Base-by-base conservation (phyloP, 2,329 filamentous ascomycete genomes). In the Neofusicoccum umdonicola region DNA sequence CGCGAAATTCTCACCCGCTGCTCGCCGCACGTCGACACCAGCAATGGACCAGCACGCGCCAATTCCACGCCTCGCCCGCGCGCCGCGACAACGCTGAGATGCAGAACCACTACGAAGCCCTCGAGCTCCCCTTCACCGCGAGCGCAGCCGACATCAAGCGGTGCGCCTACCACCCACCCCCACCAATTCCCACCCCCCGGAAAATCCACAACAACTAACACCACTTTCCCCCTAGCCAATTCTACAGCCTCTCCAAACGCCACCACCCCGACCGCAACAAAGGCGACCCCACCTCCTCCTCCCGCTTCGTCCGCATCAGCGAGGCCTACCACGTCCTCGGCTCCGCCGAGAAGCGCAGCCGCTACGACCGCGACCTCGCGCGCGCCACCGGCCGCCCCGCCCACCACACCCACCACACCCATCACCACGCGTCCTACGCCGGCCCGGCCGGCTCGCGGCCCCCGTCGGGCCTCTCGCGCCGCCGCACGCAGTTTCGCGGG, bases 231-330 rank as follows among this genome's bases (percentile, higher is more conserved):
- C 68, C 56, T 56, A 82, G 80, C 70, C 80, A 87, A 75, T 99
- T 97, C 85, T 98, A 97, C 84, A 79, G 85, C 67, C 90, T 98
- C 76, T 97, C 93, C 73, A 96, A 97, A 79, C 81, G 85, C 62
- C 90, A 97, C 84, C 95, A 99, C 78, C 95, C 95, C 0, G 95
- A 99, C 83, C 88, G 88, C 75, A 96, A 98, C 82, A 91, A 85
- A 66, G 74, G 85, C 70, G 90, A 97, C 78, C 90, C 91, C 4
- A 75, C 80, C 65, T 90, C 93, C 67, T 83, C 88, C 3, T 80
- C 86, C 65, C 90, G 89, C 74, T 99, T 97, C 83, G 87, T 93
- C 77, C 85, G 87, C 70, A 90, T 97, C 75, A 90, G 87, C 74
- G 90, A 95, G 75, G 93, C 93, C 70, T 97, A 97, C 82, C 83